Conservation (phyloP, 208 protist species). For the Leishmania martiniquensis region DNA sequence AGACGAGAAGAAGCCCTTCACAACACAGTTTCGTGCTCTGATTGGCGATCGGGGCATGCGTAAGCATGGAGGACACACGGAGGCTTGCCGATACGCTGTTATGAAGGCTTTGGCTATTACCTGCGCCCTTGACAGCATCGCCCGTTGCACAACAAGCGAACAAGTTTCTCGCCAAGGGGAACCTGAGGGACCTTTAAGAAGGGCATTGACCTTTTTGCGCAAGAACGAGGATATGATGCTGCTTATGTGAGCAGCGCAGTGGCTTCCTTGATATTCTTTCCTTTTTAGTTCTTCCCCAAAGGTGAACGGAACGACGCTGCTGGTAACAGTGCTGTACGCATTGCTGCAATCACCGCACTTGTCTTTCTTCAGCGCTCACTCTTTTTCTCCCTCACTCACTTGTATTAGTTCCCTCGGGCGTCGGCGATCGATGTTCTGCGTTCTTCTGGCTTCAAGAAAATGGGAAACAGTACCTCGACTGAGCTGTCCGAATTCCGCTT, state of each 20-base stretch:
- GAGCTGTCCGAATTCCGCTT: background rate
- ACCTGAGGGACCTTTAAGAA: conserved; percentile 33
- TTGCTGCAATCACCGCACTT: background rate
- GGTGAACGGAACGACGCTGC: background rate
- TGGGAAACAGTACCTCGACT: background rate
- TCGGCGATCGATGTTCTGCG: background rate
- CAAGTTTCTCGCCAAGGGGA: conserved; percentile 53
- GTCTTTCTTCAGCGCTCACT: background rate
- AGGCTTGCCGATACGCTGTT: conserved; percentile 55
- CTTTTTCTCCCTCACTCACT: background rate
- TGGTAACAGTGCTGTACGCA: background rate
- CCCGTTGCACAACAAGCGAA: conserved; percentile 57
- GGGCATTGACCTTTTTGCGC: conserved; percentile 26
- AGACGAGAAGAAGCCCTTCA: conserved; percentile 46
- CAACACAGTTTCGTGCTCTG: conserved; percentile 35
- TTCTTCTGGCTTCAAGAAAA: background rate
- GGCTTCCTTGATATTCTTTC: background rate
- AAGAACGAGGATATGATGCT: conserved; percentile 39
- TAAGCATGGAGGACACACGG: conserved; percentile 45
- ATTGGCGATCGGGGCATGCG: conserved; percentile 40
- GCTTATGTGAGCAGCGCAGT: conserved; percentile 19
- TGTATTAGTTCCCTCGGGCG: background rate
- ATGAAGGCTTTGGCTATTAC: conserved; percentile 56
- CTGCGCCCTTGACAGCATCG: conserved; percentile 53
- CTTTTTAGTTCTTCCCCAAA: background rate